phyloP scores from a whole-genome alignment of 208 protist genomes.

The Leishmania lainsoni region DNA sequence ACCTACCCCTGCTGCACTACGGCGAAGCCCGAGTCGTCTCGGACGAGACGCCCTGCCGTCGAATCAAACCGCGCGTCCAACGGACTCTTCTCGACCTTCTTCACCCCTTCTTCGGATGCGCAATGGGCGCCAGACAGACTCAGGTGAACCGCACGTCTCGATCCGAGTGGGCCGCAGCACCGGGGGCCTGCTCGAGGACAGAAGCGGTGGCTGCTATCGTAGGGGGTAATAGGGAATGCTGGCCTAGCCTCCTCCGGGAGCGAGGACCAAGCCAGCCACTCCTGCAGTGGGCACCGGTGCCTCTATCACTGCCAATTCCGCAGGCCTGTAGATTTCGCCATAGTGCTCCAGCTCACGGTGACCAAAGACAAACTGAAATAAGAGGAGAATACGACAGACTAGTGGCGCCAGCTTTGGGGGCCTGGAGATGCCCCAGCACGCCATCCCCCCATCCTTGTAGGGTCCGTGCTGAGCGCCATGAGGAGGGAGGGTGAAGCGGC shows the following conservation, averaged over 20 bases:
- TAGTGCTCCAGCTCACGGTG: neutral
- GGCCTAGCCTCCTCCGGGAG: neutral
- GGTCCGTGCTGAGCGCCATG: too few species aligned
- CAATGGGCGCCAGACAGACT: neutral
- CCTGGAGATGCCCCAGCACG: too few species aligned
- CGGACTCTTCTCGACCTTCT: neutral
- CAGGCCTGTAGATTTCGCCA: neutral
- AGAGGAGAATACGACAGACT: neutral
- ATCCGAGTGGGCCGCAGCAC: neutral
- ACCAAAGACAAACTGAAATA: neutral
- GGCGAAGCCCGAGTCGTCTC: neutral
- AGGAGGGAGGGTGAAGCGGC: too few species aligned
- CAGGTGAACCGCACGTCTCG: neutral
- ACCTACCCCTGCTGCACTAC: too few species aligned
- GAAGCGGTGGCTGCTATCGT: neutral
- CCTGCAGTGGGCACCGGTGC: neutral
- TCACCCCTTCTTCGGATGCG: neutral
- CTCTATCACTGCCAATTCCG: neutral
- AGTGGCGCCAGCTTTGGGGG: neutral
- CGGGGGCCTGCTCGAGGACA: neutral
- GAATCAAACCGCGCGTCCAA: neutral
- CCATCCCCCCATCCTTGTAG: too few species aligned
- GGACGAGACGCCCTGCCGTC: too few species aligned
- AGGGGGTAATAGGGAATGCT: neutral
- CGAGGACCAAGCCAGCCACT: neutral